These are phyloP conservation scores for Sclerotinia trifoliorum DNA, from an alignment of 2,329 filamentous ascomycete genomes.

Conservation along the genomic window DNA sequence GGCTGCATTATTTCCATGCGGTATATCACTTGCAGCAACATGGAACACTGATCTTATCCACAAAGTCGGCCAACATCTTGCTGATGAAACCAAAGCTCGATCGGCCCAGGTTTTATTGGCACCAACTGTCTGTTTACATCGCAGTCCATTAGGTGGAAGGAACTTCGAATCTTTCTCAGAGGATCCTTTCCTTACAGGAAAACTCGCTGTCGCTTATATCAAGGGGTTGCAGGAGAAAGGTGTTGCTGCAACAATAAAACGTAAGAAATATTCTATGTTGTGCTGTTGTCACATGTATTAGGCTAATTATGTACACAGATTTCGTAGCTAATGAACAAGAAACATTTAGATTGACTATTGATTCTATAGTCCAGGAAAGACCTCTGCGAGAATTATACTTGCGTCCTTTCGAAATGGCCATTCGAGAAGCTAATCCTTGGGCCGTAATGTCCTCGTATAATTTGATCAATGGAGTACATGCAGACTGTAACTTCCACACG, in stretches of 20 bases:
- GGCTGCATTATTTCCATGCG: constrained; percentile 77
- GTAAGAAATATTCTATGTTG: constrained; percentile 43
- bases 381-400: constrained; percentile 69
- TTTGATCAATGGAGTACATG: constrained; percentile 61
- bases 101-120: constrained; percentile 72
- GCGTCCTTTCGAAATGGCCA: constrained; percentile 71
- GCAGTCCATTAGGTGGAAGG: constrained; percentile 77
- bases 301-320: constrained; percentile 42
- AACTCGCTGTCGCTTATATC: constrained; percentile 69
- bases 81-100: constrained; percentile 68
- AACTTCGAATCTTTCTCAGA: constrained; percentile 88
- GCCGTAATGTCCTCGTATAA: constrained; percentile 70
- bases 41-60: constrained; percentile 72
- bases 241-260: constrained; percentile 76
- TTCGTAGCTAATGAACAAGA: constrained; percentile 75
- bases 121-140: constrained; percentile 78
- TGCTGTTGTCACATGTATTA: constrained; percentile 13
- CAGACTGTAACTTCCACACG: constrained; percentile 55
- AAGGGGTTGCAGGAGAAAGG: constrained; percentile 71
- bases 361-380: constrained; percentile 63
- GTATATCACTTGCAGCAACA: constrained; percentile 73
- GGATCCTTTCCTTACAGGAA: constrained; percentile 74
- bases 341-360: constrained; percentile 62
- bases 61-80: constrained; percentile 68
- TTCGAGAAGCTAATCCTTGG: constrained; percentile 68